Evolutionary conservation across 768 basidiomycete genomes (phyloP).

Genomic region (Psilocybe subaeruginosa): DNA sequence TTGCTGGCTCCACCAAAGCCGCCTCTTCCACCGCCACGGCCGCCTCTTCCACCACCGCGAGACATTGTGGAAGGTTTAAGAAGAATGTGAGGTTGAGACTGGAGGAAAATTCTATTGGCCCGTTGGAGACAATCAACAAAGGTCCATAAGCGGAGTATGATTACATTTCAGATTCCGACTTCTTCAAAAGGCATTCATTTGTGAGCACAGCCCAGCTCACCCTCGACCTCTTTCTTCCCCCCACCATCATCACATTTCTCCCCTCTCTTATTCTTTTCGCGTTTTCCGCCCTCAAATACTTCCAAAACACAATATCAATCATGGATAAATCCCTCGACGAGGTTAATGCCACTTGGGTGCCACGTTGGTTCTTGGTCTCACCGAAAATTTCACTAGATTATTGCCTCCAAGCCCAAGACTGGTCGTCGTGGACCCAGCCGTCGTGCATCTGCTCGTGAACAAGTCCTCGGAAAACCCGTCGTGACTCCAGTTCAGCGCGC

Average conservation of each 20-base stretch:
- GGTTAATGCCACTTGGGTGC: constrained; percentile 43
- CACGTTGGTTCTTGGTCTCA: constrained; percentile 27
- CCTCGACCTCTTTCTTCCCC: constrained; percentile 34
- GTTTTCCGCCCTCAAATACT: constrained; percentile 11
- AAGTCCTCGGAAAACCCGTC: constrained; percentile 61
- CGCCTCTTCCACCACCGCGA: constrained; percentile 40
- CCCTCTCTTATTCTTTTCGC: constrained; percentile 15
- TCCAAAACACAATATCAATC: constrained; percentile 18
- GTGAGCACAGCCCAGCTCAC: constrained; percentile 26
- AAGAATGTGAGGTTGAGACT: constrained; percentile 7
- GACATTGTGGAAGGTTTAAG: constrained; percentile 32
- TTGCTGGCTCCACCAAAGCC: constrained; percentile 54
- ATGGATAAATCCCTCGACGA: constrained; percentile 90
- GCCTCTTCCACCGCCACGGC: constrained; percentile 49
- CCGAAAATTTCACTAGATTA: constrained; percentile 52
- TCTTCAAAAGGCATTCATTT: constrained; percentile 23
- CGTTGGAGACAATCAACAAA: constrained; percentile 17
- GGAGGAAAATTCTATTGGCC: constrained; percentile 6
- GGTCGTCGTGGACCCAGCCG: constrained; percentile 37
- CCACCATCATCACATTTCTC: constrained; percentile 32
- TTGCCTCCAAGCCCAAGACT: constrained; percentile 61
- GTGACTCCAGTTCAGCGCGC: constrained; percentile 54
- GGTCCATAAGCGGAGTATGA: constrained; percentile 24
- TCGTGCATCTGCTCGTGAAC: constrained; percentile 50
- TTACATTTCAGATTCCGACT: constrained; percentile 43